Evolutionary conservation across 225 moss, liverwort and hornwort species (phyloP), one percentile per base, ranked within the genome.

Genomic region (Straminergon stramineum): DNA sequence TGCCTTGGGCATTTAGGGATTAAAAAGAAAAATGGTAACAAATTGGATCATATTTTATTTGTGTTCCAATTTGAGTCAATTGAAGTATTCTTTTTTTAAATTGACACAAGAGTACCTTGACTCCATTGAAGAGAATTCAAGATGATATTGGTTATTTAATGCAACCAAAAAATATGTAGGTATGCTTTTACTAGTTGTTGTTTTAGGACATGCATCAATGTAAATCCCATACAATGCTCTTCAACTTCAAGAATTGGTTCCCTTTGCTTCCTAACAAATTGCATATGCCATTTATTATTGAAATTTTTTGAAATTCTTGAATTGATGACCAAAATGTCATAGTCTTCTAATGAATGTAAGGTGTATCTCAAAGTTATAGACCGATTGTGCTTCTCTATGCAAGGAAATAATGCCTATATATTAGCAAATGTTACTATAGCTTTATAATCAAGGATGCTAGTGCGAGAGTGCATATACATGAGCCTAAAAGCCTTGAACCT

Each of bases 1-100:
- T 66, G 9, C 5, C 18, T 66, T 1, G 0, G 9, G 2, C 5
- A 32, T 66, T 17, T 6, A 66, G 0, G 13, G 15, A 1, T 65
- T 65, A 35, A 11, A 35, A 17, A 32, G 32, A 17, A 65, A 17
- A 17, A 0, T 5, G 3, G 2, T 34, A 18, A 2, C 12, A 68
- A 21, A 1, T n/a, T 37, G 37, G 34, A 35, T 35, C 35, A 67
- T 67, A 20, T 67, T 67, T 67, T 20, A 37, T 67, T 67, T 67
- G 35, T 20, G 2, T 23, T n/a, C 4, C n/a, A n/a, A n/a, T 69
- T 69, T n/a, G 39, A 70, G 6, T 1, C 3, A 0, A 39, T 39
- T 14, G 4, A 13, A 39, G 2, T 23, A 7, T 22, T 39, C 8
- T 34, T n/a, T 23, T 39, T 21, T n/a, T 13, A 70, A 7, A 23